Evolutionary conservation across 2,329 filamentous ascomycete species (phyloP).

Genomic region (Daldinia sp.): DNA sequence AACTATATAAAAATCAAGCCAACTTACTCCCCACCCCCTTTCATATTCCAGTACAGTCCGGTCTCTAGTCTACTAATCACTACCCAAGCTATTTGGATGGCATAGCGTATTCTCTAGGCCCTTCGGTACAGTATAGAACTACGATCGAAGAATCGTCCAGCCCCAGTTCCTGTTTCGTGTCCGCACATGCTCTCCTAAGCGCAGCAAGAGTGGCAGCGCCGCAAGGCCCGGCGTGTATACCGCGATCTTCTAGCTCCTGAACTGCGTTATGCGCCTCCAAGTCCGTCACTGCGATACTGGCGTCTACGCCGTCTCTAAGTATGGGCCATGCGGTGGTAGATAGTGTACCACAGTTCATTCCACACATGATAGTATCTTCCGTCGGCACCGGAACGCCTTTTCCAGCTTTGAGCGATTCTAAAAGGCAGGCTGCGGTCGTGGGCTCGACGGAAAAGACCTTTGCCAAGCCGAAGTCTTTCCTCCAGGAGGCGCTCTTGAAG

Average conservation of each 20-base stretch:
- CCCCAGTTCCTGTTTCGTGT: slow-evolving; percentile 48
- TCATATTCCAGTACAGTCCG: not conserved
- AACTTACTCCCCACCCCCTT: not conserved
- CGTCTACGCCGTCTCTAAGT: slow-evolving; percentile 66
- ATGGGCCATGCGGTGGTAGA: slow-evolving; percentile 71
- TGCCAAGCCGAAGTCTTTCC: slow-evolving; percentile 30
- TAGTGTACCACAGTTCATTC: slow-evolving; percentile 76
- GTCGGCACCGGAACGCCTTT: slow-evolving; percentile 61
- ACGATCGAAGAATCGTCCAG: slow-evolving; percentile 62
- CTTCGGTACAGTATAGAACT: slow-evolving; percentile 74
- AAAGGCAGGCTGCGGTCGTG: slow-evolving; percentile 67
- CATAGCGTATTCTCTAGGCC: slow-evolving; percentile 59
- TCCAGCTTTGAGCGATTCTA: slow-evolving; percentile 60
- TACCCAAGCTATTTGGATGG: slow-evolving; percentile 43
- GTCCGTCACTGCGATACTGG: slow-evolving; percentile 67
- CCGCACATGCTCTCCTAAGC: slow-evolving; percentile 56
- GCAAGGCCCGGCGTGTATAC: slow-evolving; percentile 45
- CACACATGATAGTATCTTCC: slow-evolving; percentile 73
- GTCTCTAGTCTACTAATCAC: not conserved
- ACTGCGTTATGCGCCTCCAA: slow-evolving; percentile 68
- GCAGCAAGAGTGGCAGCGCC: slow-evolving; percentile 59
- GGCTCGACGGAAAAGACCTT: slow-evolving; percentile 75
- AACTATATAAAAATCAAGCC: slow-evolving; percentile 12
- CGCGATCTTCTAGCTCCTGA: slow-evolving; percentile 55
- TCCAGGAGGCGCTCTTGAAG: slow-evolving; percentile 57